Conservation (phyloP, 805 yeast species). For the Candida arabinofermentans region DNA sequence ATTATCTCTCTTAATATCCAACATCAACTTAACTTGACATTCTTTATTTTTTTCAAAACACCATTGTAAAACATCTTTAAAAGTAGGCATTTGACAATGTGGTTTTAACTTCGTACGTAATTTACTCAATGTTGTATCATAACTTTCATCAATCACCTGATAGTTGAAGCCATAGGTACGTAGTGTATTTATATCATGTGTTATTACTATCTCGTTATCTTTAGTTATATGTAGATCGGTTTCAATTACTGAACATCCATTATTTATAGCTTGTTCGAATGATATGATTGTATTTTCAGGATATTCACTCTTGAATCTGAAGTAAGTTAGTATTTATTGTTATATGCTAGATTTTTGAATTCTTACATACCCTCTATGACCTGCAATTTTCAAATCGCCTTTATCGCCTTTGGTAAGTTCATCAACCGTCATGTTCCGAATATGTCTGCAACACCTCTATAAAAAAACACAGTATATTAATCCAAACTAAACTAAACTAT, state of each 20-base stretch:
- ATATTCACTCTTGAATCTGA: slow-evolving; percentile 22
- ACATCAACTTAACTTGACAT: slow-evolving; percentile 36
- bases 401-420: background rate
- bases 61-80: slow-evolving; percentile 31
- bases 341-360: background rate
- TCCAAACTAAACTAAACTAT: too few relatives aligned
- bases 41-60: slow-evolving; percentile 35
- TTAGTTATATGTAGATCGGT: slow-evolving; percentile 35
- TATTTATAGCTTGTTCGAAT: slow-evolving; percentile 31
- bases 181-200: slow-evolving; percentile 32
- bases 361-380: slow-evolving; percentile 29
- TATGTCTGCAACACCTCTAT: too few relatives aligned
- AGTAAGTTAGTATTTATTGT: background rate
- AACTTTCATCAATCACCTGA: slow-evolving; percentile 24
- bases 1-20: slow-evolving; percentile 32
- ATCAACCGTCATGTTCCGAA: too few relatives aligned
- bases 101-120: slow-evolving; percentile 31
- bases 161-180: slow-evolving; percentile 31
- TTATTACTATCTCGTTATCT: slow-evolving; percentile 31
- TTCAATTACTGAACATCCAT: slow-evolving; percentile 33
- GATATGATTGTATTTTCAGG: slow-evolving; percentile 37
- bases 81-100: slow-evolving; percentile 30
- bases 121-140: slow-evolving; percentile 24
- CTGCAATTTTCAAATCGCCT: slow-evolving; percentile 14
- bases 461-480: too few relatives aligned